Conservation (phyloP, 768 basidiomycete species). For the Gelatoporia subvermispora region DNA sequence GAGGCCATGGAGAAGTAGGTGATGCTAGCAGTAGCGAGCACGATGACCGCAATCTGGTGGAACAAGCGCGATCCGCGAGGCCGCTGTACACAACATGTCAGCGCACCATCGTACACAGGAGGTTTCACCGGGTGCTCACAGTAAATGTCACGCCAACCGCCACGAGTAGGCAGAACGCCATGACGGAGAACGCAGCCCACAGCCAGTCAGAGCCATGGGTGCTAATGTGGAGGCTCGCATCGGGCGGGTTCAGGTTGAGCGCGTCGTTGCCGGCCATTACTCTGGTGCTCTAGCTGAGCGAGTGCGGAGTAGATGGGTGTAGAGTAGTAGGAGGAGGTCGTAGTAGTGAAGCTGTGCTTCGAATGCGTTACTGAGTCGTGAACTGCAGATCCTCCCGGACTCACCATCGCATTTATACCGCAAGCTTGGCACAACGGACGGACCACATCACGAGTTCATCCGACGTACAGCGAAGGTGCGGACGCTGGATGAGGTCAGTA, state of each 20-base stretch:
- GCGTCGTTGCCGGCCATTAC: conserved; percentile 23
- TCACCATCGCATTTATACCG: neutral
- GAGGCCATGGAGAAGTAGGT: conserved; percentile 49
- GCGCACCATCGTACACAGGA: neutral
- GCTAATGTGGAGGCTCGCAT: conserved; percentile 32
- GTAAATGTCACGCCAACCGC: conserved; percentile 31
- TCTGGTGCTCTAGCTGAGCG: neutral
- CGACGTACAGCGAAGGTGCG: too few relatives aligned
- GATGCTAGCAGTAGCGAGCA: conserved; percentile 38
- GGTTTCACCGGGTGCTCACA: too few relatives aligned
- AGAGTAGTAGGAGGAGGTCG: neutral
- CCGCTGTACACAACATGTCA: conserved; percentile 18
- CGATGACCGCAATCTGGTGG: conserved; percentile 39
- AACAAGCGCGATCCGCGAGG: conserved; percentile 38
- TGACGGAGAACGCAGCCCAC: conserved; percentile 48
- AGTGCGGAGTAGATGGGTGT: neutral
- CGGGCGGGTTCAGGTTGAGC: conserved; percentile 24
- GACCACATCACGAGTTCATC: too few relatives aligned
- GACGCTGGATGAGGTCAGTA: too few relatives aligned
- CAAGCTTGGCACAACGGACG: neutral
- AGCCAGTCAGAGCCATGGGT: conserved; percentile 41
- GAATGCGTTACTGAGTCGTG: neutral
- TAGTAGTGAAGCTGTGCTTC: neutral
- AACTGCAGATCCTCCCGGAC: neutral
- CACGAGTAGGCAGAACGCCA: conserved; percentile 36